Evolutionary conservation across 306 rosid species (phyloP).

Genomic region (Casuarina cunninghamiana): DNA sequence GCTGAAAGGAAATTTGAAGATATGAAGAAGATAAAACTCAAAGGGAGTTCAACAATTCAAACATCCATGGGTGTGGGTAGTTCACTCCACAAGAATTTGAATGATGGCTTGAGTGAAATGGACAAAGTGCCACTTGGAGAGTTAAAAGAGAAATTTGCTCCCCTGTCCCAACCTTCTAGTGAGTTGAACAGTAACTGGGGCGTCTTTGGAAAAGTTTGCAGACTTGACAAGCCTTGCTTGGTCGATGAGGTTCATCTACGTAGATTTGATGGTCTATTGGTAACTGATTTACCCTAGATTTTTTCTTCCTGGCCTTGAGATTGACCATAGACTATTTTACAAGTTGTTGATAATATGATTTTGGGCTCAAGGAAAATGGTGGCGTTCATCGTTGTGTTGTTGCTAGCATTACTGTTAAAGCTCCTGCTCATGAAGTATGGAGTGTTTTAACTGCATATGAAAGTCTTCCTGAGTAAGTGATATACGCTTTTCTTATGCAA

Average conservation of each 20-base stretch:
- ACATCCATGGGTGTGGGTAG: slow-evolving; percentile 29
- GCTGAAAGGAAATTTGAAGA: slow-evolving; percentile 60
- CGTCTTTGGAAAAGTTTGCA: slow-evolving; percentile 72
- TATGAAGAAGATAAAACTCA: slow-evolving; percentile 32
- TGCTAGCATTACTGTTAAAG: slow-evolving; percentile 96
- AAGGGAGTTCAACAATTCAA: slow-evolving; percentile 31
- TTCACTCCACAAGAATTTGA: slow-evolving; percentile 37
- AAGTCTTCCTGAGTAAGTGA: slow-evolving; percentile 92
- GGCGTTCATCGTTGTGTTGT: slow-evolving; percentile 96
- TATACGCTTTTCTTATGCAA: slow-evolving; percentile 15
- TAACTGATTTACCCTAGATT: slow-evolving; percentile 37
- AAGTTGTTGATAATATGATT: slow-evolving; percentile 29
- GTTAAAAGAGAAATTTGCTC: slow-evolving; percentile 45
- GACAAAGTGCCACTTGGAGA: slow-evolving; percentile 40
- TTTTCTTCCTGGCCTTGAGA: slow-evolving; percentile 12
- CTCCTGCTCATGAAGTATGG: slow-evolving; percentile 94
- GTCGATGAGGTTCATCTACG: slow-evolving; percentile 99
- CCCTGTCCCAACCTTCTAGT: slow-evolving; percentile 42
- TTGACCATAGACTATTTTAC: slow-evolving; percentile 13
- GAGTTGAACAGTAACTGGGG: slow-evolving; percentile 65
- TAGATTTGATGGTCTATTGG: slow-evolving; percentile 96
- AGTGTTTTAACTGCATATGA: slow-evolving; percentile 78
- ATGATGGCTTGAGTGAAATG: slow-evolving; percentile 43
- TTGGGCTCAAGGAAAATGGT: slow-evolving; percentile 88
- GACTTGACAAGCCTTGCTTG: slow-evolving; percentile 76